A percentile compares a stretch with the other conserved stretches of the same genome.
These are phyloP conservation scores for Dacryopinax primogenitus DNA, from an alignment of 768 basidiomycete genomes.

Conservation along the genomic window DNA sequence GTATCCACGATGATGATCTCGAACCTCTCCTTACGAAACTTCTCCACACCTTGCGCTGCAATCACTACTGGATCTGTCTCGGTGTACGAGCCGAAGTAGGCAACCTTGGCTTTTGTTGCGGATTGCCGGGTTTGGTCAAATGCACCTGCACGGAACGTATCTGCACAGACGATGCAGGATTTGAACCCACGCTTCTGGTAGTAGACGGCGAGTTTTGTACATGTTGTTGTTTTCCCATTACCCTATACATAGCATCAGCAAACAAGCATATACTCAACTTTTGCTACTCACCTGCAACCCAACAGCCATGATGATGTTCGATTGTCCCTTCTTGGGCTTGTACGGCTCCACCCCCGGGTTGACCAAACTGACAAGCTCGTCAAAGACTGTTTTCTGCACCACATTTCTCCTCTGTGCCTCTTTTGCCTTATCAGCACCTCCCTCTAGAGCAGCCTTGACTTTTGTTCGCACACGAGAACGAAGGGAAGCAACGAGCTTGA, in stretches of 20 bases:
- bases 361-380: conserved; percentile 87
- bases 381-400: conserved; percentile 92
- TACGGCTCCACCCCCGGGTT: conserved; percentile 93
- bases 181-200: conserved; percentile 96
- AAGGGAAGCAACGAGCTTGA: conserved; percentile 80
- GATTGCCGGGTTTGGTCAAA: conserved; percentile 99
- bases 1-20: conserved; percentile 99
- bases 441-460: conserved; percentile 69
- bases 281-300: conserved; percentile 63
- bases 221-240: conserved; percentile 97
- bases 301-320: conserved; percentile 94
- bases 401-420: conserved; percentile 74
- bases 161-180: conserved; percentile 93
- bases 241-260: conserved; percentile 40
- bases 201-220: conserved; percentile 95
- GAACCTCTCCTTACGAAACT: conserved; percentile 97
- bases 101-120: conserved; percentile 95
- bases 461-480: conserved; percentile 83
- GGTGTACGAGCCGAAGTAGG: conserved; percentile 97
- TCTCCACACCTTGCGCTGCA: conserved; percentile 84
- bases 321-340: conserved; percentile 88
- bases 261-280: not conserved
- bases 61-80: conserved; percentile 96
- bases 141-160: conserved; percentile 97
- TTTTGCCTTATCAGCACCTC: conserved; percentile 53